A percentile compares a stretch with the other conserved stretches of the same genome.
phyloP scores from a whole-genome alignment of 164 flowering plant genomes.

The Piper betle region DNA sequence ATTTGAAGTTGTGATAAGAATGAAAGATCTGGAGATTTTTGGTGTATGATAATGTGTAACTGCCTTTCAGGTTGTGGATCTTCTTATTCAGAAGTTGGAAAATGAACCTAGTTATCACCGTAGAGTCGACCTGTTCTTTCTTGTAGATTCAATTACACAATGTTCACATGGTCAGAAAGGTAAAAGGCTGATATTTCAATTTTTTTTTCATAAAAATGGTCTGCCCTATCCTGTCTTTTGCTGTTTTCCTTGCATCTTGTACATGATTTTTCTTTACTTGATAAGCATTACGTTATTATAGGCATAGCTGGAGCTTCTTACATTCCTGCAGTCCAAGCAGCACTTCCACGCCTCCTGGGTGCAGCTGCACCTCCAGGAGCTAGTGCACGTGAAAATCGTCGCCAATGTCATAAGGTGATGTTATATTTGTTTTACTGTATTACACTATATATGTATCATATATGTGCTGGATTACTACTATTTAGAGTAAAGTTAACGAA shows the following conservation, averaged over 20 bases:
- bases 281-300: conserved; percentile 8
- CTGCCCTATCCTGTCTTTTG: background rate
- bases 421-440: background rate
- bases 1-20: background rate
- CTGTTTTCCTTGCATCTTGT: background rate
- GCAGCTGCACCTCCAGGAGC: conserved; percentile 92
- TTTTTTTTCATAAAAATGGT: no score
- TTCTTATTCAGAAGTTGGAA: conserved; percentile 85
- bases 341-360: conserved; percentile 83
- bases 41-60: background rate
- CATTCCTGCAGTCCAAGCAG: conserved; percentile 83
- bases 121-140: conserved; percentile 83
- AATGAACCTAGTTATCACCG: conserved; percentile 74
- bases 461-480: conserved; percentile 7
- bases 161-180: conserved; percentile 97
- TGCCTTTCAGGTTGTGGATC: conserved; percentile 76
- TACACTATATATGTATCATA: background rate
- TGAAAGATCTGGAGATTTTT: background rate
- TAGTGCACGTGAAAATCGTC: conserved; percentile 90
- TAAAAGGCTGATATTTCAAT: conserved; percentile 2
- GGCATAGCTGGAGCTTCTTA: conserved; percentile 96
- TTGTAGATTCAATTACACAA: conserved; percentile 95
- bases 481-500: no score
- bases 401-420: conserved; percentile 82
- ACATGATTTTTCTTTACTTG: background rate